Evolutionary conservation across 1,139 yeast species (phyloP), one percentile per base, ranked within the genome.

Genomic region (Lizanozyma gosingica): DNA sequence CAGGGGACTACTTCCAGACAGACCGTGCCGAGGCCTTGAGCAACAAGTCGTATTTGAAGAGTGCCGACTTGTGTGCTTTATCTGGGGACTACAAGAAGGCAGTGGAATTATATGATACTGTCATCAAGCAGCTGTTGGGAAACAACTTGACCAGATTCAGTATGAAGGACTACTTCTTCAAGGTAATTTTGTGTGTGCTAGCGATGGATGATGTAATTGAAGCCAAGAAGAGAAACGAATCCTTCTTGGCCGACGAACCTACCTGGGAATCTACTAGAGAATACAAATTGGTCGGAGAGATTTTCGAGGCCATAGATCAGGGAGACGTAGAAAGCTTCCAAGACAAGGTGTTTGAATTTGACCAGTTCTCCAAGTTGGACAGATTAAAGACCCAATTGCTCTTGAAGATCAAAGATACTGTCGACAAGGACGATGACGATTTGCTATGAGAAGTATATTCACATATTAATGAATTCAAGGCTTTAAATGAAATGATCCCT

Each of bases 1-100:
- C 98, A 3, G 97, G 96, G 35, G 97, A 94, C 55, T 92, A 96
- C 86, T 88, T 84, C 57, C 77, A 79, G 44, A 88, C 94, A 46
- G 98, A 92, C 62, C 92, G 87, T 45, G 97, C 98, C 1, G 84
- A 83, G 48, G 95, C 97, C 6, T 71, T 92, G 45, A 79, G 96
- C 29, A 88, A 81, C 62, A 92, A 92, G 63, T 88, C 95, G 18
- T 85, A 75, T 51, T 67, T 90, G 52, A 87, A 87, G 60, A 85
- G 92, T 50, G 98, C 97, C 1, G 97, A 92, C 55, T 70, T 92
- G 53, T 73, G 81, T 41, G 95, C 95, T n/a, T 63, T 81, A 43
- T 71, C 74, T 41, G 88, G 80, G 14, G 75, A 85, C 46, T 90
- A 83, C 57, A 59, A 73, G 34, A 77, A 76, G 47, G 95, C 97